Evolutionary conservation across 2,329 filamentous ascomycete species (phyloP).

Genomic region (Arthrobotrys sinensis): DNA sequence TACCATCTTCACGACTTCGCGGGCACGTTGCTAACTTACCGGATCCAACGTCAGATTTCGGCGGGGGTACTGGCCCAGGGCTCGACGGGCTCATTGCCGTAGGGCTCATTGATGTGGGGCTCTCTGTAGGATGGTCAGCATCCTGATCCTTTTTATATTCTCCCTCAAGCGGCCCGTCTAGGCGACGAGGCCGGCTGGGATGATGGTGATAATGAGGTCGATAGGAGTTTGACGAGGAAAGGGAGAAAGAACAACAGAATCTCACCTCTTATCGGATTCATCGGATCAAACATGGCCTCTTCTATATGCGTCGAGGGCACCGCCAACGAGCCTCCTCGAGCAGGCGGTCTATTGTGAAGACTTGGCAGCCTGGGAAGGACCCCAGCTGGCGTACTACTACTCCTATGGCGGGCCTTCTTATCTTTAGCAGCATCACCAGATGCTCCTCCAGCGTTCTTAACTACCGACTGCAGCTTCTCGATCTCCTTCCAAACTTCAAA

Average conservation of each 20-base stretch:
- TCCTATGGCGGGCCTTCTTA: conserved; percentile 58
- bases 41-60: conserved; percentile 52
- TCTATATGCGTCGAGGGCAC: conserved; percentile 34
- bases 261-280: conserved; percentile 55
- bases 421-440: conserved; percentile 11
- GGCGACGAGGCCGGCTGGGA: not conserved
- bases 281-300: conserved; percentile 47
- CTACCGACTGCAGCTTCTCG: conserved; percentile 62
- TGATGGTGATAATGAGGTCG: not conserved
- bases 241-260: not conserved
- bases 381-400: conserved; percentile 63
- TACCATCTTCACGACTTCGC: not conserved
- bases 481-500: conserved; percentile 65
- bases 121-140: conserved; percentile 47
- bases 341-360: conserved; percentile 63
- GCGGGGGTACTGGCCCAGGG: conserved; percentile 31
- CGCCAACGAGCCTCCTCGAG: conserved; percentile 58
- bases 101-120: conserved; percentile 42
- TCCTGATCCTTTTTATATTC: not conserved
- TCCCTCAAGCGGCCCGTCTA: not conserved
- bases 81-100: conserved; percentile 33
- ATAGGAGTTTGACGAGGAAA: not conserved
- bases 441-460: conserved; percentile 39
- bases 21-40: conserved; percentile 29
- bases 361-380: conserved; percentile 63